Evolutionary conservation across 768 basidiomycete genomes (phyloP).

Genomic region (Xanthoconium stramineum): DNA sequence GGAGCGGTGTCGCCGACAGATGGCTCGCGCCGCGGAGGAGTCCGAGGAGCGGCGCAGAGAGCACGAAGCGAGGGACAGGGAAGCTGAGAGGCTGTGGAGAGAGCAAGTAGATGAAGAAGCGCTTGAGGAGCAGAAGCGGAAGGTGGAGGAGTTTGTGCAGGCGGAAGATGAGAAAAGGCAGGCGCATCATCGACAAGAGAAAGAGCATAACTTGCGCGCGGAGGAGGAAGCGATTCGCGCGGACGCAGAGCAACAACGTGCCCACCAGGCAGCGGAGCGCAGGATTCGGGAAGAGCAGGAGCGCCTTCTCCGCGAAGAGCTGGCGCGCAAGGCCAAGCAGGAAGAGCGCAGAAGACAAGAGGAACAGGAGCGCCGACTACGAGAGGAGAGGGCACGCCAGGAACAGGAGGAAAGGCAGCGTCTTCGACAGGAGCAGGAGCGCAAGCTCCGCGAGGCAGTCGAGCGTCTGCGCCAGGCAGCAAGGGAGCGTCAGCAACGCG

Average conservation of each 20-base stretch:
- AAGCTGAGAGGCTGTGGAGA: conserved; percentile 16
- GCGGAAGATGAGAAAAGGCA: conserved; percentile 3
- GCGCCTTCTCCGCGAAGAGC: conserved; percentile 1
- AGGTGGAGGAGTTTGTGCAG: conserved; percentile 21
- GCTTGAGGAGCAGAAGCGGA: conserved; percentile 12
- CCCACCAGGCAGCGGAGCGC: conserved; percentile 24
- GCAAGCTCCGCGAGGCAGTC: conserved; percentile 7
- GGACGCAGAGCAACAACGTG: conserved; percentile 16
- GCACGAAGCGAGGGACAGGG: conserved; percentile 19
- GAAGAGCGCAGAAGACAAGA: conserved; percentile 9
- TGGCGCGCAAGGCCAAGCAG: conserved; percentile 12
- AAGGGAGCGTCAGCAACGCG: conserved; percentile 9
- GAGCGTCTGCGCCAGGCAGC: neutral
- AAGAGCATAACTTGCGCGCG: neutral
- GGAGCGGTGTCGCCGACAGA: conserved; percentile 18
- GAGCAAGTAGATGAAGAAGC: conserved; percentile 14
- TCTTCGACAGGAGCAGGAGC: conserved; percentile 8
- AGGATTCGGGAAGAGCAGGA: conserved; percentile 23
- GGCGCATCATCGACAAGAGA: neutral
- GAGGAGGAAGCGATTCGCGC: conserved; percentile 16
- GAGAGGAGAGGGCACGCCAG: conserved; percentile 14
- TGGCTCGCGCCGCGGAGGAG: conserved; percentile 22
- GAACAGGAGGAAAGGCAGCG: conserved; percentile 1
- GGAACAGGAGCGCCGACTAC: conserved; percentile 8
- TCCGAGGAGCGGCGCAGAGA: conserved; percentile 11